These are phyloP conservation scores for Musa beccarii DNA, from an alignment of 176 grass and related monocot genomes.

Conservation along the genomic window DNA sequence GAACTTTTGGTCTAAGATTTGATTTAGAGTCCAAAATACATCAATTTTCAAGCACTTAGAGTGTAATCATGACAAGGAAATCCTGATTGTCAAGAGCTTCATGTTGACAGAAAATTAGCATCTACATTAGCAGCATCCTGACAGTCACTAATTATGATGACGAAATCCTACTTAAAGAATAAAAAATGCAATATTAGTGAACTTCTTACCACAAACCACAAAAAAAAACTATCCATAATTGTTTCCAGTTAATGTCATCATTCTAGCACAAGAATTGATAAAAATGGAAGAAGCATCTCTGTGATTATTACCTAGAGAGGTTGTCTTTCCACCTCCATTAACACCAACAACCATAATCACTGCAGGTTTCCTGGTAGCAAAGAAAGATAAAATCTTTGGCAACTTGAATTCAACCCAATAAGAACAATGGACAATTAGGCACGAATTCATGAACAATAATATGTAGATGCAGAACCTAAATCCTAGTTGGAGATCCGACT, in stretches of 20 bases:
- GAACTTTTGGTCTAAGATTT: not conserved
- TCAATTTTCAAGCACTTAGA: not conserved
- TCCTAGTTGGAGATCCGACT: slow-evolving; percentile 80
- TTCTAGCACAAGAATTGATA: not conserved
- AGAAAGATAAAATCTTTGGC: slow-evolving; percentile 6
- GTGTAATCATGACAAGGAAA: not conserved
- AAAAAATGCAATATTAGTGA: not conserved
- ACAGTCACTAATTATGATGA: not conserved
- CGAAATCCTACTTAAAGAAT: slow-evolving; percentile 2
- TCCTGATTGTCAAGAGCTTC: not conserved
- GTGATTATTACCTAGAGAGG: slow-evolving; percentile 56
- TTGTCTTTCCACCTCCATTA: slow-evolving; percentile 95
- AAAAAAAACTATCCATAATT: not conserved
- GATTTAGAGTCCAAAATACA: not conserved
- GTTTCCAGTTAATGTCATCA: not conserved
- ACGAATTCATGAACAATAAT: not conserved
- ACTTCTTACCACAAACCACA: not conserved
- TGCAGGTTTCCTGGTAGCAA: slow-evolving; percentile 54
- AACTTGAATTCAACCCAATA: not conserved
- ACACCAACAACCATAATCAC: slow-evolving; percentile 93
- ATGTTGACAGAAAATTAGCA: not conserved
- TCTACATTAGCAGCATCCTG: not conserved
- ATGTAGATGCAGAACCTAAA: slow-evolving; percentile 47
- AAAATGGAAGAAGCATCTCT: not conserved
- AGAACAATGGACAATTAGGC: not conserved